phyloP scores from a whole-genome alignment of 2,329 filamentous ascomycete species.

The Ceratocystis albifundus region DNA sequence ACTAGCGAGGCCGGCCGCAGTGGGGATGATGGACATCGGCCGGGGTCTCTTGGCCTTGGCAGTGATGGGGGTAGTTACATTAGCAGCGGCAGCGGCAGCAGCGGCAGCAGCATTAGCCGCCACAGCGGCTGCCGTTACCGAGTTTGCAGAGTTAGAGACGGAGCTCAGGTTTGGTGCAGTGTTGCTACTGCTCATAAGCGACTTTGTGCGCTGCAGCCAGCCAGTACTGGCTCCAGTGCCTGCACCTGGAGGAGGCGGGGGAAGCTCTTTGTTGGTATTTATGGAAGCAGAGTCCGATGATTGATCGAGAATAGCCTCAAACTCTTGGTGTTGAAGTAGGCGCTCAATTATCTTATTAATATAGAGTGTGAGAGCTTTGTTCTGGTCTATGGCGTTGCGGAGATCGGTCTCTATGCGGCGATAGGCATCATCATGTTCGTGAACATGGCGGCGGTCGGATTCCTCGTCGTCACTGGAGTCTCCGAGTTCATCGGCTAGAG shows the following conservation, averaged over 20 bases:
- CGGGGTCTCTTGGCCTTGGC: constrained; percentile 37
- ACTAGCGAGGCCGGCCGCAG: constrained; percentile 29
- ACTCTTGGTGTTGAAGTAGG: constrained; percentile 84
- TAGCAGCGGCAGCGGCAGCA: constrained; percentile 22
- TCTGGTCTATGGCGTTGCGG: constrained; percentile 75
- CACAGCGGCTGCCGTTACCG: constrained; percentile 15
- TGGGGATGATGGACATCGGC: constrained; percentile 48
- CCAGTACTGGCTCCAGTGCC: constrained; percentile 34
- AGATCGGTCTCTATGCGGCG: constrained; percentile 67
- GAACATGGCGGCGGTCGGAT: constrained; percentile 42
- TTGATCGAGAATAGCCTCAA: constrained; percentile 83
- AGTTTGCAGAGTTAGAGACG: constrained; percentile 36
- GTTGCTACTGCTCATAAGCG: constrained; percentile 27
- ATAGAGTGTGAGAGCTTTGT: constrained; percentile 93
- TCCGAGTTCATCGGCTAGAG: constrained; percentile 76
- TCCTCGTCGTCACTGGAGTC: constrained; percentile 53
- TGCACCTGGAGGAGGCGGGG: constrained; percentile 46
- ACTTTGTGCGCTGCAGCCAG: constrained; percentile 50
- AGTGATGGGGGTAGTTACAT: constrained; percentile 23
- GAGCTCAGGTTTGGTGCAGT: constrained; percentile 40
- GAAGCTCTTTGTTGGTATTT: constrained; percentile 73
- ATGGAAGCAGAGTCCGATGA: constrained; percentile 43
- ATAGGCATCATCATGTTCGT: constrained; percentile 49
- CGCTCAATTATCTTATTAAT: constrained; percentile 99
- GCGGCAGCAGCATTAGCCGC: constrained; percentile 15